Evolutionary conservation across 495 filamentous ascomycete genomes (phyloP), one percentile per base, ranked within the genome.

Genomic region (Tuber magnatum): DNA sequence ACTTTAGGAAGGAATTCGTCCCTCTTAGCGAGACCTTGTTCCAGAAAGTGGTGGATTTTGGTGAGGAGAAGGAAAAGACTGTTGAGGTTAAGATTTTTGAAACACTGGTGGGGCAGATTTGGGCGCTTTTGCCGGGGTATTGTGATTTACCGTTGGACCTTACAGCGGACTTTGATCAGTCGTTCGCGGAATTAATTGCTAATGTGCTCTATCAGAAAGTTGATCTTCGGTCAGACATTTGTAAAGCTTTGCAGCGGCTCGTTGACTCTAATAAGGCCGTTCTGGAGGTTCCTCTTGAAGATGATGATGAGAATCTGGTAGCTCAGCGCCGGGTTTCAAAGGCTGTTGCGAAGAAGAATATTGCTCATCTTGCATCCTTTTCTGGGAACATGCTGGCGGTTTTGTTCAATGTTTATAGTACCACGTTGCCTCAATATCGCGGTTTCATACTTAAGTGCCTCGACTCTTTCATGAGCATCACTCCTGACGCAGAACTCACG

Each of bases 11-110:
- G 24, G 92, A 94, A 78, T 89, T 99, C 78, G 90, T 97, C 24
- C 93, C 96, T 22, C 83, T 99, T 56, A 97, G 94, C 82, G 92
- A 97, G 81, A 85, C 86, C 16, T 93, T 99, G 84, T 97, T 94
- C 83, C 93, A 97, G 83, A 90, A 88, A 75, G 92, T 97, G 28
- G 85, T 97, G 56, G 91, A 94, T 71, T 91, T 93, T 80, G 91
- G 90, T 18, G 86, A 88, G 4, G 80, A 39, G 22, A 88, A 88
- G 12, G 91, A 93, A 82, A 97, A 96, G 85, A 92, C 92, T 0
- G 92, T 97, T 86, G 93, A 97, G 82, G 89, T 92, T 80, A 99
- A 99, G 86, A 96, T 99, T 75, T 98, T 94, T 84, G 95, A 99
- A 84, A 98, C 95, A 0, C 83, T 99, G 1, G 92, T 99, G 2